Evolutionary conservation across 768 basidiomycete genomes (phyloP), one percentile per base, ranked within the genome.

Genomic region (Boletus bicolor): DNA sequence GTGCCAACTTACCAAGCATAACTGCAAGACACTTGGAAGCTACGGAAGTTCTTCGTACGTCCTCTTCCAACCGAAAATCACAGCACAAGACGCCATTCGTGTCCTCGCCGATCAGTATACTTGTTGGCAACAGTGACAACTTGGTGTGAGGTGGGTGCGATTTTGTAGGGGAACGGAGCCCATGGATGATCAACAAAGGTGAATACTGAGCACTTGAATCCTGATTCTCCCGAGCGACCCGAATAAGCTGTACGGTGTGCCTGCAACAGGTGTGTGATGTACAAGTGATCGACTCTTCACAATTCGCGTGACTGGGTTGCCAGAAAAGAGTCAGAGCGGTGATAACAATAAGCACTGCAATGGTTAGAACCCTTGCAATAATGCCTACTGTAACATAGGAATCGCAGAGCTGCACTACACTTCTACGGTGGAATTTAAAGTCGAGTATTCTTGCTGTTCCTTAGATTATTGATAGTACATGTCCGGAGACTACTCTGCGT

Each of bases 61-160:
- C 56, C 4, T 35, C 35, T 32, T 57, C 54, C 19, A 57, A 15
- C 43, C 39, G 54, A 37, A 56, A 49, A 35, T 57, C 54, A 44
- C 34, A 42, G 9, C 17, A 46, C 3, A 21, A 3, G 5, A 56
- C 36, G 6, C 24, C 9, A 21, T 44, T 21, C 9, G 17, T 32
- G 5, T 57, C 55, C n/a, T 36, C 3, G 15, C 5, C 38, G 48
- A 24, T 57, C 38, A 14, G 57, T 44, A 12, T 46, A 45, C 5
- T 45, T 8, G 6, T 50, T 46, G 37, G 57, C 55, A 37, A 15
- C 43, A 10, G 15, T 9, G 24, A 45, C 15, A 1, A 58, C 49
- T 32, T 4, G 43, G 2, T 17, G 12, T 11, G 55, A 50, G 2
- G 44, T 49, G 10, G 57, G 50, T n/a, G 48, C 34, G 6, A 57